Evolutionary conservation across 805 yeast genomes (phyloP), one percentile per base, ranked within the genome.

Genomic region (Ogataea siamensis): DNA sequence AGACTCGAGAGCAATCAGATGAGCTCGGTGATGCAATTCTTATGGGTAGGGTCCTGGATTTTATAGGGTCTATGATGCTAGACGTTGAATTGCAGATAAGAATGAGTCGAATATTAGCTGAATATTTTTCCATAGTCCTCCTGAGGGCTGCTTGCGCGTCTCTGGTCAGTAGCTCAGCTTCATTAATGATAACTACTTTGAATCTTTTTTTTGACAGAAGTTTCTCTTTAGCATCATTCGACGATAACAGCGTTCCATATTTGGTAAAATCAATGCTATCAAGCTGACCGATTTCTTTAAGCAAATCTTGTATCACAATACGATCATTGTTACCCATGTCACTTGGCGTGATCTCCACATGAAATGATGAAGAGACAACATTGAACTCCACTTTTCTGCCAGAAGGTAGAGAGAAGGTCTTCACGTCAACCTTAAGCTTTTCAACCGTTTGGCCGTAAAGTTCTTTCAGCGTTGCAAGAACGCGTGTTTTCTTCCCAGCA

Each of bases 271-370:
- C 96, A n/a, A 93, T 88, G 55, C 89, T 96, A 55, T 89, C 96
- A 9, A 93, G 85, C 53, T 88, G 95, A 2, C 97, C 99, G 31
- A 93, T 80, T 48, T 93, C 98, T 54, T 93, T 93, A 51, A 93
- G 71, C 44, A 93, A 65, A 54, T 93, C 97, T 58, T 93, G 98
- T 49, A 93, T 88, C 21, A 93, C 96, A 35, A 93, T 82, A 46
- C 98, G 73, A 63, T 93, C 99, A 57, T 88, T 87, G 60, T 83
- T 87, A 5, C 98, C 98, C 81, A 93, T 83, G 63, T 93, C 99
- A 43, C 93, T 77, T 6, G 99, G 99, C 2, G 98, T 93, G 53
- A 93, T 85, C 58, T 93, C 99, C 46, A 89, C 64, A 63, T 93
- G 99, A 57, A 82, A 78, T 0, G 91, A 85, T 8, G 95, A 83